Evolutionary conservation across 176 grass and related monocot genomes (phyloP).

Genomic region (Eremochloa ophiuroides): DNA sequence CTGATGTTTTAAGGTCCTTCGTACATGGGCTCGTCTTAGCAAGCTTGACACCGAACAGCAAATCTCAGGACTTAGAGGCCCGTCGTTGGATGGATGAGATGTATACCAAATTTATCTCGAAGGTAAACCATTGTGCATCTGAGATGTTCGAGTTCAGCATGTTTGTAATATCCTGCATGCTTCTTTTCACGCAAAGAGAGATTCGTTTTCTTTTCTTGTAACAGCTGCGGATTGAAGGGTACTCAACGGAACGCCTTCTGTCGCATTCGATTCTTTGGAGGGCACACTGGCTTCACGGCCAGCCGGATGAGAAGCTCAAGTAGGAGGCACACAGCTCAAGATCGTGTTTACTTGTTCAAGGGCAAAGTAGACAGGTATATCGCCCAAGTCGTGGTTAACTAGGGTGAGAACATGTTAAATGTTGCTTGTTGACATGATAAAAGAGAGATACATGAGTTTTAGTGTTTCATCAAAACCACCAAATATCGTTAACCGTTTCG

Average conservation of each 20-base stretch:
- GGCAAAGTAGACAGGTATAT: not conserved
- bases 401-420: not conserved
- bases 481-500: not conserved
- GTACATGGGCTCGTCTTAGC: constrained; percentile 61
- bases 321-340: constrained; percentile 22
- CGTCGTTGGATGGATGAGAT: constrained; percentile 70
- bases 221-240: constrained; percentile 61
- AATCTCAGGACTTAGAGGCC: constrained; percentile 45
- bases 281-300: constrained; percentile 55
- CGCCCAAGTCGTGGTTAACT: not conserved
- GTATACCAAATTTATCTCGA: constrained; percentile 61
- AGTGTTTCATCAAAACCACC: too few relatives aligned
- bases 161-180: not conserved
- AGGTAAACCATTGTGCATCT: constrained; percentile 37
- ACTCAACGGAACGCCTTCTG: constrained; percentile 72
- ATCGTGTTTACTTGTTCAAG: not conserved
- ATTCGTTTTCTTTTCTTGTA: not conserved
- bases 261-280: constrained; percentile 80
- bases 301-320: constrained; percentile 46
- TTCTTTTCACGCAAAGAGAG: not conserved
- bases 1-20: constrained; percentile 79
- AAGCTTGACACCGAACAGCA: constrained; percentile 20
- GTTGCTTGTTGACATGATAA: not conserved
- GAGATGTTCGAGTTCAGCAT: not conserved
- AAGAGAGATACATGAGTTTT: not conserved